Conservation (phyloP, 495 filamentous ascomycete genomes). For the Stereocaulon alpinum region DNA sequence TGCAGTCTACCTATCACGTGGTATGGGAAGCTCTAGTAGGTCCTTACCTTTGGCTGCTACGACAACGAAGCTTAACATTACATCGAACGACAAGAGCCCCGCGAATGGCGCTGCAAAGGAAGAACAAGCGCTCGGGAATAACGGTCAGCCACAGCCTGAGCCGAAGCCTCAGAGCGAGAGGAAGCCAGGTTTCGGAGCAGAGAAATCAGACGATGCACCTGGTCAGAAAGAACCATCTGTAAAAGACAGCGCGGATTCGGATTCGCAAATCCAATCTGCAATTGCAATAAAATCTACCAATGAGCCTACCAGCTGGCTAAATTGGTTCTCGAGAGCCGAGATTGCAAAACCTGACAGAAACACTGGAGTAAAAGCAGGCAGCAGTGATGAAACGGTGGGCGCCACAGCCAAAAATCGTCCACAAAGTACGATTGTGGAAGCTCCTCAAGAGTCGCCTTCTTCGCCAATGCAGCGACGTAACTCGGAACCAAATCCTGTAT, state of each 20-base stretch:
- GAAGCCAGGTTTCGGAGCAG: neutral
- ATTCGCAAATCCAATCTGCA: conserved; percentile 16
- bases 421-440: neutral
- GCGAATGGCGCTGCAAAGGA: conserved; percentile 44
- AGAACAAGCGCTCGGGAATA: conserved; percentile 17
- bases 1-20: conserved; percentile 35
- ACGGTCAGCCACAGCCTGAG: neutral
- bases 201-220: neutral
- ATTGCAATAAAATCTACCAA: conserved; percentile 20
- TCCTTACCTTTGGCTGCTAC: conserved; percentile 40
- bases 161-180: neutral
- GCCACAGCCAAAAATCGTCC: neutral
- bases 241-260: conserved; percentile 18
- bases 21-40: conserved; percentile 32
- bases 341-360: neutral
- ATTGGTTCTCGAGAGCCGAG: conserved; percentile 21
- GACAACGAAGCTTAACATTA: conserved; percentile 42
- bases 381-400: neutral
- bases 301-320: conserved; percentile 16
- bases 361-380: neutral
- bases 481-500: conserved; percentile 15
- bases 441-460: conserved; percentile 4
- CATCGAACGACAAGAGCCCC: conserved; percentile 35
- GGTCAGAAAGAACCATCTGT: neutral
- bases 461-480: conserved; percentile 18